Evolutionary conservation across 2,329 filamentous ascomycete genomes (phyloP).

Genomic region (Plectosphaerella plurivora): DNA sequence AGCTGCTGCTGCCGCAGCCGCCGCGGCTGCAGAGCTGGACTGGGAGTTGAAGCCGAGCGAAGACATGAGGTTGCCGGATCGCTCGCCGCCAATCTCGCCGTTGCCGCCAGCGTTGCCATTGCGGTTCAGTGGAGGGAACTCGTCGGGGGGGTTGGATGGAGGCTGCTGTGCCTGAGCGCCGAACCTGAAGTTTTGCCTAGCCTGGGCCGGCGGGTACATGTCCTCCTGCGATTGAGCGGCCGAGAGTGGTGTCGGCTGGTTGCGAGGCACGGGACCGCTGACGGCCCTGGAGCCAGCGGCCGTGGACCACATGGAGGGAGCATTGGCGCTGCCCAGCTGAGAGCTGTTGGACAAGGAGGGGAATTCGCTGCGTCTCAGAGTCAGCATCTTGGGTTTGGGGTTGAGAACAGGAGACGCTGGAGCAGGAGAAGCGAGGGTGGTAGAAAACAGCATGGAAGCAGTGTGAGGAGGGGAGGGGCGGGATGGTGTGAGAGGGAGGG

Average conservation of each 20-base stretch:
- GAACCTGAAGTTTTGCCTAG: slow-evolving; percentile 47
- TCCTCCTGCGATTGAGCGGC: slow-evolving; percentile 48
- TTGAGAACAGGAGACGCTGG: too few species aligned
- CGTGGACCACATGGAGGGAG: slow-evolving; percentile 51
- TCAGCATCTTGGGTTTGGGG: slow-evolving; percentile 14
- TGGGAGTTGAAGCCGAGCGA: slow-evolving; percentile 50
- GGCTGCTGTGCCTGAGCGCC: slow-evolving; percentile 44
- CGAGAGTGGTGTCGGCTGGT: slow-evolving; percentile 41
- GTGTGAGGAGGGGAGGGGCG: not conserved
- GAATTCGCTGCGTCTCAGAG: slow-evolving; percentile 48
- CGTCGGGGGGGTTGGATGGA: slow-evolving; percentile 47
- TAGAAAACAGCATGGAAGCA: not conserved
- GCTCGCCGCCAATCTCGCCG: slow-evolving; percentile 55
- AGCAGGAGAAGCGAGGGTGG: not conserved
- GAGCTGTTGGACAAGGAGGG: slow-evolving; percentile 60
- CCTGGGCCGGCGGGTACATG: slow-evolving; percentile 37
- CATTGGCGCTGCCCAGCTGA: slow-evolving; percentile 43
- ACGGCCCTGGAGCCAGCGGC: slow-evolving; percentile 41
- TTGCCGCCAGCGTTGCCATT: slow-evolving; percentile 52
- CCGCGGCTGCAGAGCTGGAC: slow-evolving; percentile 28
- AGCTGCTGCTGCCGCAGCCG: slow-evolving; percentile 10
- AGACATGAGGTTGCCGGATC: slow-evolving; percentile 46
- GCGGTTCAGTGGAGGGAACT: slow-evolving; percentile 59
- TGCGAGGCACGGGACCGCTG: slow-evolving; percentile 44
- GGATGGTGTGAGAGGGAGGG: not conserved